phyloP scores from a whole-genome alignment of 75 land plant genomes.

The Chamaecyparis obtusa region DNA sequence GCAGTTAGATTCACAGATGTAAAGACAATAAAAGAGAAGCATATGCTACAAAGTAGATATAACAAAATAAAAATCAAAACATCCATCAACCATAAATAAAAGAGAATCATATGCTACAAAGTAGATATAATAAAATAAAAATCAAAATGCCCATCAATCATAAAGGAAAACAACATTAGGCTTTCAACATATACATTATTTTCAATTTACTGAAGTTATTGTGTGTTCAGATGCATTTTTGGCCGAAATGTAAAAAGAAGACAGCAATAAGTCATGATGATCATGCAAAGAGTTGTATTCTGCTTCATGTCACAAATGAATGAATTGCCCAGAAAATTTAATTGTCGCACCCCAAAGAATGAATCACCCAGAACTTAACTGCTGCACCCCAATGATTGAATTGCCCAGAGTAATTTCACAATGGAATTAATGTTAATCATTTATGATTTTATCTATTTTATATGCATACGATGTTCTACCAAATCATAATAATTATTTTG shows the following conservation, averaged over 20 bases:
- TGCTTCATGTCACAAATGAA: neutral
- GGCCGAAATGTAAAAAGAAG: neutral
- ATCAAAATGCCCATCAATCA: neutral
- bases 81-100: neutral
- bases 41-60: neutral
- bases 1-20: neutral
- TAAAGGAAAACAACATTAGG: neutral
- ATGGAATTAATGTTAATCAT: neutral
- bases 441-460: neutral
- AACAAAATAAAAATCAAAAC: neutral
- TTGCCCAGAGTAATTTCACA: neutral
- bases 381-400: neutral
- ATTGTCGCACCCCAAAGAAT: too few relatives aligned
- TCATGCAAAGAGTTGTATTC: neutral
- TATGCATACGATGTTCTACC: neutral
- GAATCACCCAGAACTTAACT: too few relatives aligned
- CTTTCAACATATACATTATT: neutral
- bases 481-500: neutral
- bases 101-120: neutral
- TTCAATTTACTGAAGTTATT: neutral
- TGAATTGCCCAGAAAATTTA: neutral
- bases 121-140: neutral
- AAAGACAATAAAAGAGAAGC: neutral
- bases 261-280: neutral
- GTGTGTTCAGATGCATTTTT: neutral